Evolutionary conservation across 495 filamentous ascomycete species (phyloP), one percentile per base, ranked within the genome.

Genomic region (Penicillium silybi): DNA sequence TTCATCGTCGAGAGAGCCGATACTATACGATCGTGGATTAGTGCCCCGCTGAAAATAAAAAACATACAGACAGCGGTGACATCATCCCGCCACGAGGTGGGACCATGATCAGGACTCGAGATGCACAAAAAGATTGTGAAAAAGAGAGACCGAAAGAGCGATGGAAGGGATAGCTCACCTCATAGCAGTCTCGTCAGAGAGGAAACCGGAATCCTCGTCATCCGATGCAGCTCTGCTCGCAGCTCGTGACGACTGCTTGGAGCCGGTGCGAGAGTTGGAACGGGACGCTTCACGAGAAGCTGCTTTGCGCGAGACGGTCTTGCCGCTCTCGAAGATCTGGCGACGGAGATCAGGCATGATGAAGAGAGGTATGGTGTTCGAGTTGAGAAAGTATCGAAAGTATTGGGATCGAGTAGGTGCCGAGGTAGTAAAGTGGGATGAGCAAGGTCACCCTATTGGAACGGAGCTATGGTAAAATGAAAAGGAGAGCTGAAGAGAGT

Each of bases 281-380:
- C 79, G 77, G 1, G 89, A 88, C 10, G 82, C 82, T 41, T 83
- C 79, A 43, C 82, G 79, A 13, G 87, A 88, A 44, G 83, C 85
- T 6, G 91, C 91, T 72, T 96, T 96, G 63, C 86, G 84, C 32
- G 93, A 97, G 44, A 93, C 78, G 32, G 92, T 98, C 76, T 98
- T 98, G 65, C 85, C 84, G 72, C 85, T 88, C 75, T 92, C 88
- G 10, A 76, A 60, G 29, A 88, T 90, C 66, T 88, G 88, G 64
- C 92, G 85, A 60, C 89, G 82, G 47, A 97, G 80, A 61, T 77
- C 74, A 18, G 71, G 73, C 73, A 76, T 76, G 48, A 15, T 68
- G 52, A 44, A 19, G 23, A 52, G 20, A 32, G 27, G 9, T n/a
- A n/a, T n/a, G 23, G 57, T 53, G 48, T 54, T 25, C 50, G 47